phyloP scores from a whole-genome alignment of 352 stramenopile genomes.

The Pythium biforme region DNA sequence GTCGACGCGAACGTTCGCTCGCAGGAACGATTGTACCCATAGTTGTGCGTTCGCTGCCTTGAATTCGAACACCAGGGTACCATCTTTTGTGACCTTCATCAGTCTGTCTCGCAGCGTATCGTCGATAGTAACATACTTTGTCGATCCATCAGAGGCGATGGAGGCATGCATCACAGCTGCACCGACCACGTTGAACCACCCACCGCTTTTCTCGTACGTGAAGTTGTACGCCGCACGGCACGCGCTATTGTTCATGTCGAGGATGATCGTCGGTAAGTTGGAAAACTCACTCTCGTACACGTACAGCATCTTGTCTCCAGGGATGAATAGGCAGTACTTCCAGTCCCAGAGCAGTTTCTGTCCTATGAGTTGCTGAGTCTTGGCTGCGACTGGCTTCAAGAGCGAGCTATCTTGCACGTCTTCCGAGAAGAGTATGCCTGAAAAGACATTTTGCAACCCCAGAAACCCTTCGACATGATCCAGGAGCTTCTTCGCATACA shows the following conservation, averaged over 20 bases:
- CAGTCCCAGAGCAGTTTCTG: constrained; percentile 57
- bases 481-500: constrained; percentile 61
- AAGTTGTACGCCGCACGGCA: constrained; percentile 52
- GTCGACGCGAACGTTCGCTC: constrained; percentile 45
- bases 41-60: constrained; percentile 49
- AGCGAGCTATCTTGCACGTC: constrained; percentile 33
- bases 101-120: constrained; percentile 36
- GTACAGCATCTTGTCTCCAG: constrained; percentile 46
- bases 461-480: constrained; percentile 55
- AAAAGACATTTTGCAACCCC: constrained; percentile 47
- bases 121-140: constrained; percentile 35
- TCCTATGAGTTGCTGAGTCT: constrained; percentile 37
- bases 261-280: constrained; percentile 36
- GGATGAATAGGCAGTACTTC: constrained; percentile 72
- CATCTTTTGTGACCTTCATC: constrained; percentile 36
- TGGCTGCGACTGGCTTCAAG: constrained; percentile 39
- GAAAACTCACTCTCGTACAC: constrained; percentile 58
- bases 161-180: constrained; percentile 36
- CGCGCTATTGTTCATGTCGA: constrained; percentile 50
- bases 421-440: constrained; percentile 44
- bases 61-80: constrained; percentile 45
- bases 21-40: constrained; percentile 56
- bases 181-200: constrained; percentile 62
- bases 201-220: constrained; percentile 35
- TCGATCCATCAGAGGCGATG: constrained; percentile 1